A percentile compares a stretch with the other conserved stretches of the same genome.
Conservation (phyloP, 129 eudicot species). For the Helianthus tuberosus region DNA sequence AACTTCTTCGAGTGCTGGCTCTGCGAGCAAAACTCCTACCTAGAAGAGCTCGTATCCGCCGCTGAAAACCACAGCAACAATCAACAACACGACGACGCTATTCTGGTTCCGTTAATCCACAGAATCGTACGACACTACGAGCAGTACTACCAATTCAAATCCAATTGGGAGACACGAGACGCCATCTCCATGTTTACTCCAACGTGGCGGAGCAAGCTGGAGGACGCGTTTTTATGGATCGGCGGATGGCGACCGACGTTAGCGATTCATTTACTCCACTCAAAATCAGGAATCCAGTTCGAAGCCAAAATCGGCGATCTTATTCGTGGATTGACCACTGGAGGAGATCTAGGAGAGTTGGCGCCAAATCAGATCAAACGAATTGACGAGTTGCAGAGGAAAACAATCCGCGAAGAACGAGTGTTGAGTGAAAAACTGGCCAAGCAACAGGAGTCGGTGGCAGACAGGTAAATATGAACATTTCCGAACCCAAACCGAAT, state of each 20-base stretch:
- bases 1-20: constrained; percentile 67
- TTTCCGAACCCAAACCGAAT: too few relatives aligned
- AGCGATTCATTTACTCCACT: constrained; percentile 60
- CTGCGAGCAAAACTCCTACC: constrained; percentile 48
- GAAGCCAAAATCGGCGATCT: constrained; percentile 46
- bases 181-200: constrained; percentile 53
- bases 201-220: constrained; percentile 52
- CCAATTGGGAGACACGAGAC: constrained; percentile 39
- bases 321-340: constrained; percentile 34
- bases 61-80: constrained; percentile 11
- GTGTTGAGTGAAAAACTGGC: constrained; percentile 48
- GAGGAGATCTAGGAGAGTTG: constrained; percentile 38
- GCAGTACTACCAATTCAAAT: constrained; percentile 49
- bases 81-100: constrained; percentile 9
- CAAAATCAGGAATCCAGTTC: constrained; percentile 60
- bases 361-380: constrained; percentile 31
- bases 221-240: constrained; percentile 70
- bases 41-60: constrained; percentile 43
- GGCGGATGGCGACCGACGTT: constrained; percentile 75
- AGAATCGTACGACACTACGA: constrained; percentile 57
- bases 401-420: constrained; percentile 44
- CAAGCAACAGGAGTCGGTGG: constrained; percentile 49
- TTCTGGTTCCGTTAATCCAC: constrained; percentile 22
- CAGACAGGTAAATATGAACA: constrained; percentile 29
- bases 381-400: constrained; percentile 52